Evolutionary conservation across 441 rosid species (phyloP).

Genomic region (Aquilaria agallochum): DNA sequence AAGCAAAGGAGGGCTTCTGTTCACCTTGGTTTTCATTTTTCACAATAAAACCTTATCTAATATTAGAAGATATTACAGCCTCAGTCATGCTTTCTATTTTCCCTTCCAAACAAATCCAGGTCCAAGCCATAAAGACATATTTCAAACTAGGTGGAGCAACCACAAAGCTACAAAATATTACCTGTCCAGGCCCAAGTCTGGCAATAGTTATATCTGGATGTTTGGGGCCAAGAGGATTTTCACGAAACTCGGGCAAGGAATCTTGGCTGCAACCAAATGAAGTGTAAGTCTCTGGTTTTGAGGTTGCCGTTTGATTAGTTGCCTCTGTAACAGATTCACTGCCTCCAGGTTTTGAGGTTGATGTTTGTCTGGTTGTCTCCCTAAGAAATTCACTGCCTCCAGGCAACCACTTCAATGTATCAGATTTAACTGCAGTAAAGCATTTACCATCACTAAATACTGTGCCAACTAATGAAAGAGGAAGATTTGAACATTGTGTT

Average conservation of each 20-base stretch:
- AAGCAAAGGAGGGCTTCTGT: too few species aligned
- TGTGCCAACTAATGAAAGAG: slow-evolving; percentile 4
- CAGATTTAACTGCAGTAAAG: slow-evolving; percentile 53
- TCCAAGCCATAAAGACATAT: neutral
- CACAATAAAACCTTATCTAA: too few species aligned
- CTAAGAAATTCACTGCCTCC: slow-evolving; percentile 75
- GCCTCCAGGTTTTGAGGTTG: slow-evolving; percentile 51
- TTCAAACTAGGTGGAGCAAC: neutral
- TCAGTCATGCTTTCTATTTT: neutral
- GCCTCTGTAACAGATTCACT: slow-evolving; percentile 71
- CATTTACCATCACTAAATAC: slow-evolving; percentile 8
- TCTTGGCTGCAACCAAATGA: slow-evolving; percentile 73
- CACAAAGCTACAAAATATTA: slow-evolving; percentile 16
- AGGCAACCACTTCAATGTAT: slow-evolving; percentile 77
- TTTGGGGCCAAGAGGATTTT: slow-evolving; percentile 48
- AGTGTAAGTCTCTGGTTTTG: slow-evolving; percentile 74
- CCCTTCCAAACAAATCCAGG: neutral
- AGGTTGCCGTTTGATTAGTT: slow-evolving; percentile 27
- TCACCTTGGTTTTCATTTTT: too few species aligned
- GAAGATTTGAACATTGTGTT: slow-evolving; percentile 5
- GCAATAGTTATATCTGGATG: slow-evolving; percentile 60
- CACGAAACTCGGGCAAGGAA: slow-evolving; percentile 47
- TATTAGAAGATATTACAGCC: too few species aligned
- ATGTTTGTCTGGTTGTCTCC: slow-evolving; percentile 43
- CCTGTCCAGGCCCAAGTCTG: slow-evolving; percentile 92